A percentile compares a stretch with the other conserved stretches of the same genome.
These are phyloP conservation scores for Phytopythium montanum DNA, from an alignment of 352 stramenopile species.

Conservation along the genomic window DNA sequence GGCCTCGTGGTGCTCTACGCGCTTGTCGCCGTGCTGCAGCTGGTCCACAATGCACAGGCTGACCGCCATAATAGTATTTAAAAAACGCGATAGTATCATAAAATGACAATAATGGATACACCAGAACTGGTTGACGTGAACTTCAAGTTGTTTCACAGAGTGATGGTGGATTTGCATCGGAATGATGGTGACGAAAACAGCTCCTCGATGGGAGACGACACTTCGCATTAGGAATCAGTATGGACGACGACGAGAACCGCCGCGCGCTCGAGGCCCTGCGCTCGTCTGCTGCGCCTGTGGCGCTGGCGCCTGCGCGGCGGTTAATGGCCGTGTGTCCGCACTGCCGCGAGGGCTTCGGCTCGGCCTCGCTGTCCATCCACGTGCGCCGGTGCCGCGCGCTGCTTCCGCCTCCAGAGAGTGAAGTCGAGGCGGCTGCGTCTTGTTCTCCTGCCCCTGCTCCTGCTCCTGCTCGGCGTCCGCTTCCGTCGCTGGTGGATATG, in stretches of 20 bases:
- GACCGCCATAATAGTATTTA: not conserved
- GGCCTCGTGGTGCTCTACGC: conserved; percentile 22
- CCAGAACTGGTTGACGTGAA: no score
- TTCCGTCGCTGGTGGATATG: conserved; percentile 57
- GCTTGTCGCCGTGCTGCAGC: conserved; percentile 4
- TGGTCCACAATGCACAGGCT: not conserved
- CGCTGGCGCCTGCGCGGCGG: conserved; percentile 15
- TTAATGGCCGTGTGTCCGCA: conserved; percentile 43
- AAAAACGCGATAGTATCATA: no score
- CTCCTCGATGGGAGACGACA: no score
- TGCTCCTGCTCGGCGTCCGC: conserved; percentile 17
- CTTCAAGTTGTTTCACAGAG: not conserved
- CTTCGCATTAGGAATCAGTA: conserved; percentile 1
- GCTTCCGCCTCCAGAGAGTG: conserved; percentile 23
- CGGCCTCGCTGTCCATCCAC: conserved; percentile 62
- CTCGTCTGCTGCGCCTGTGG: conserved; percentile 8
- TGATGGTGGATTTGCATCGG: not conserved
- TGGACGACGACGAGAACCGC: conserved; percentile 34
- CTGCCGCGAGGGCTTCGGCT: conserved; percentile 51
- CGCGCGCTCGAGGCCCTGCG: conserved; percentile 35
- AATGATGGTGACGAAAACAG: not conserved
- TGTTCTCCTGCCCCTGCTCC: no score
- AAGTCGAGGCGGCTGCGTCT: conserved; percentile 11
- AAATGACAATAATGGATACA: no score
- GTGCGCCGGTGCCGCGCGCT: conserved; percentile 50